Percentiles rank a stretch among this genome's conserved stretches.
These are phyloP conservation scores for Amphibolis antarctica DNA, from an alignment of 106 monocot species.

Conservation along the genomic window DNA sequence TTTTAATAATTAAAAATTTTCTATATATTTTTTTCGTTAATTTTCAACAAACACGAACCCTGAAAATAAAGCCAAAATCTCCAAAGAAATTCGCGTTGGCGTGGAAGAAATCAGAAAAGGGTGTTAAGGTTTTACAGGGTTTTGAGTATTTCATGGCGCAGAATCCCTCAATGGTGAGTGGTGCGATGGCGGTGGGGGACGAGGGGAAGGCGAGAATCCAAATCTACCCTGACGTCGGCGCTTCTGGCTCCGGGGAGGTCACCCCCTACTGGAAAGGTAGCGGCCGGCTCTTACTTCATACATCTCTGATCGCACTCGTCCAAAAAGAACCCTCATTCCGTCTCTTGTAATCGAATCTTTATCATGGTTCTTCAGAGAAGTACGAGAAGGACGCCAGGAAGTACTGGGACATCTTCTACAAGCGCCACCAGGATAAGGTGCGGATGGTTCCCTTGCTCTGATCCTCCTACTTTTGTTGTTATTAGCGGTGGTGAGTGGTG, in stretches of 20 bases:
- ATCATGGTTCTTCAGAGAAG: constrained; percentile 43
- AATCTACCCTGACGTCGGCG: constrained; percentile 40
- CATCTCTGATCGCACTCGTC: background rate
- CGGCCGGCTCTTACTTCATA: background rate
- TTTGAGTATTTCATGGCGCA: too few relatives aligned
- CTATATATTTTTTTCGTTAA: too few relatives aligned
- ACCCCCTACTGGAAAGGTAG: constrained; percentile 89
- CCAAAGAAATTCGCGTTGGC: too few relatives aligned
- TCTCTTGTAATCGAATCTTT: background rate
- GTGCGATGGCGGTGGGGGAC: constrained; percentile 20
- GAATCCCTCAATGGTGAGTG: too few relatives aligned
- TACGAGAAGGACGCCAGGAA: constrained; percentile 87
- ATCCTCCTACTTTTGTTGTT: constrained; percentile 3
- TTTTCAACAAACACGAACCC: too few relatives aligned
- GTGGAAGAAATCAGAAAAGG: too few relatives aligned
- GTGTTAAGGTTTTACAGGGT: too few relatives aligned
- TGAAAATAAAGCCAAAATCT: too few relatives aligned
- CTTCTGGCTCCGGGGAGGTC: constrained; percentile 58
- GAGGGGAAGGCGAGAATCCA: constrained; percentile 34
- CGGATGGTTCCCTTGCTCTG: background rate
- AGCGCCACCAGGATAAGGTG: constrained; percentile 83
- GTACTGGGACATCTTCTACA: constrained; percentile 97
- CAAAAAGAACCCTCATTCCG: background rate
- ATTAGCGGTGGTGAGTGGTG: too few relatives aligned
- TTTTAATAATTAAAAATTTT: too few relatives aligned